A percentile compares a stretch with the other conserved stretches of the same genome.
Evolutionary conservation across 2,329 filamentous ascomycete species (phyloP).

Genomic region (Didymella segeticola): DNA sequence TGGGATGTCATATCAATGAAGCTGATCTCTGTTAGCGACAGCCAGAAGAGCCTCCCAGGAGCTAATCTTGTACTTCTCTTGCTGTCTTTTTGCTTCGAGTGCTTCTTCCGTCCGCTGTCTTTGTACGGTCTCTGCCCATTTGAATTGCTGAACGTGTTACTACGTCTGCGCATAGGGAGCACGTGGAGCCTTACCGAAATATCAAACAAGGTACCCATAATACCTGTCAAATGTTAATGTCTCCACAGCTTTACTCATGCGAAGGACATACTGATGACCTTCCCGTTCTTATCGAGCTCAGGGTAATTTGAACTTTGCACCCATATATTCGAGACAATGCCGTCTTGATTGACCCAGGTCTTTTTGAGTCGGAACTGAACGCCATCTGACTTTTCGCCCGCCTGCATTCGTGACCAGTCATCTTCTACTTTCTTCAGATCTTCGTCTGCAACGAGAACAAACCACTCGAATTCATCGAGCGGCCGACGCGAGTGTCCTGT

Average conservation of each 20-base stretch:
- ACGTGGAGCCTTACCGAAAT: slow-evolving; percentile 29
- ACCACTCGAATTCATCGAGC: slow-evolving; percentile 27
- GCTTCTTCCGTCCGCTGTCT: slow-evolving; percentile 44
- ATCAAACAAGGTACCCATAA: slow-evolving; percentile 47
- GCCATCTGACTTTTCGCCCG: slow-evolving; percentile 22
- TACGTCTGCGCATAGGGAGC: not conserved
- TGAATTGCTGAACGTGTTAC: slow-evolving; percentile 32
- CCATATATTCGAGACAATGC: slow-evolving; percentile 32
- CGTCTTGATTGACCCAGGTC: slow-evolving; percentile 37
- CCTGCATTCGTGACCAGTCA: slow-evolving; percentile 26
- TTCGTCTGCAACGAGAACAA: slow-evolving; percentile 28
- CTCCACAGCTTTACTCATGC: not conserved
- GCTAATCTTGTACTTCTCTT: slow-evolving; percentile 46
- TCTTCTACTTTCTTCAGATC: slow-evolving; percentile 25
- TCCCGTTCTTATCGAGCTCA: slow-evolving; percentile 32
- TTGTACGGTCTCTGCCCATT: slow-evolving; percentile 48
- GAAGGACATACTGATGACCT: slow-evolving; percentile 30
- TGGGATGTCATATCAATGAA: slow-evolving; percentile 47
- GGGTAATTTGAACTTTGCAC: slow-evolving; percentile 35
- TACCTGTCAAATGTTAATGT: slow-evolving; percentile 18
- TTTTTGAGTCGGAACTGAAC: slow-evolving; percentile 38
- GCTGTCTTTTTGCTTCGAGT: slow-evolving; percentile 46
- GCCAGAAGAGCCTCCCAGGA: no score
- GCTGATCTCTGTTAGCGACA: slow-evolving; percentile 22
- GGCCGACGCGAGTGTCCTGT: slow-evolving; percentile 25